A percentile compares a stretch with the other conserved stretches of the same genome.
phyloP scores from a whole-genome alignment of 2,329 filamentous ascomycete species.

The Aspergillus neotritici region DNA sequence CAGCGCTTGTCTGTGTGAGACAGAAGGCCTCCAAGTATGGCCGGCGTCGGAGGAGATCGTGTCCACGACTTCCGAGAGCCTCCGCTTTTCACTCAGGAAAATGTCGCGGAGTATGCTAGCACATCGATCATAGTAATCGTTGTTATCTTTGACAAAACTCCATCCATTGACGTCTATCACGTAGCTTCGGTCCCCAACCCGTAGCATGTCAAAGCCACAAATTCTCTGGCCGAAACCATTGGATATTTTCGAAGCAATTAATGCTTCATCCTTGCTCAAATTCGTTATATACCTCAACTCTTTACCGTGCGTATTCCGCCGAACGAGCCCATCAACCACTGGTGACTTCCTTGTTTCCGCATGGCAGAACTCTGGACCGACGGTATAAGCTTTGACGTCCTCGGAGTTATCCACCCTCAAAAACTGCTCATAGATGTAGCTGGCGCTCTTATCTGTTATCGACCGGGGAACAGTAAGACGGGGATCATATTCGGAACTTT shows the following conservation, averaged over 20 bases:
- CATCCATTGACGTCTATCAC: conserved; percentile 99
- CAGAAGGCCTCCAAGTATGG: conserved; percentile 33
- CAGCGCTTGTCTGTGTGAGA: conserved; percentile 46
- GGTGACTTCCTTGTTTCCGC: conserved; percentile 96
- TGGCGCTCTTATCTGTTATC: conserved; percentile 72
- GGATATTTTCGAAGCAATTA: conserved; percentile 84
- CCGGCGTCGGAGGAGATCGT: conserved; percentile 30
- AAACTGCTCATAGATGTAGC: conserved; percentile 96
- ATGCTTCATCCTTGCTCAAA: conserved; percentile 70
- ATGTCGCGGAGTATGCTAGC: conserved; percentile 80
- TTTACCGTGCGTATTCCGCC: conserved; percentile 94
- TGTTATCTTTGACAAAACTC: conserved; percentile 99
- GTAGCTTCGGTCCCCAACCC: conserved; percentile 83
- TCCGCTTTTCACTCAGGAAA: conserved; percentile 70
- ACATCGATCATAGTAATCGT: conserved; percentile 93
- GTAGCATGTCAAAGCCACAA: conserved; percentile 89
- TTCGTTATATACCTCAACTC: conserved; percentile 92
- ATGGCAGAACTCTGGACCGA: conserved; percentile 87
- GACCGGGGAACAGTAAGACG: conserved; percentile 70
- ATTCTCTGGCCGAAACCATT: conserved; percentile 89
- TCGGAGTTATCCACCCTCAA: conserved; percentile 94
- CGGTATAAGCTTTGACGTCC: conserved; percentile 97
- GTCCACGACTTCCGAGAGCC: conserved; percentile 28
- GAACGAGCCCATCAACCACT: conserved; percentile 91
- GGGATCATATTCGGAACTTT: conserved; percentile 89